Evolutionary conservation across 2,329 filamentous ascomycete species (phyloP).

Genomic region (Xylaria sp.): DNA sequence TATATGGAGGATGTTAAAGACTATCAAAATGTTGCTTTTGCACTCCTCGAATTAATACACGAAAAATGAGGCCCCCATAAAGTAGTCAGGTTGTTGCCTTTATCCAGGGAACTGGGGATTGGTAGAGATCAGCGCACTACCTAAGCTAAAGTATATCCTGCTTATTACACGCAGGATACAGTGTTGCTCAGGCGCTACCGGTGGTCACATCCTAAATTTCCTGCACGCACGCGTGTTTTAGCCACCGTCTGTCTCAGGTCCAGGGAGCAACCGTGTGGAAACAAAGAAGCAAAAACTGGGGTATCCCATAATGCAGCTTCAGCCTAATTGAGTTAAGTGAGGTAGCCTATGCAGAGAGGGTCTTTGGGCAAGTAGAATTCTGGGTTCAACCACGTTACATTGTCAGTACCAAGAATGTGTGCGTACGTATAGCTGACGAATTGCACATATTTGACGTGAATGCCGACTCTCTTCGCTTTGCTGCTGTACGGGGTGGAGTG

Average conservation of each 20-base stretch:
- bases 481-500: neutral
- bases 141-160: neutral
- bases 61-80: neutral
- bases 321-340: too few species aligned
- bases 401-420: neutral
- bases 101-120: neutral
- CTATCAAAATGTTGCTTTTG: neutral
- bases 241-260: neutral
- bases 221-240: neutral
- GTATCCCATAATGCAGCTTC: neutral
- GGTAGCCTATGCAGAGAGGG: neutral
- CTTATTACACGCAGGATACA: neutral
- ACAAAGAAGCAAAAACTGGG: neutral
- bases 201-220: too few species aligned
- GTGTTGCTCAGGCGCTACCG: neutral
- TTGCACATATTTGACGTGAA: too few species aligned
- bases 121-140: conserved; percentile 5
- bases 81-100: neutral
- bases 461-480: neutral
- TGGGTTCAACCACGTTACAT: neutral
- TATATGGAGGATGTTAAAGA: too few species aligned
- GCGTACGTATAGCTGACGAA: too few species aligned
- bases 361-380: neutral
- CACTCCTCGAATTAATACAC: neutral
- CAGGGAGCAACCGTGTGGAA: neutral